Evolutionary conservation across 1,139 yeast species (phyloP).

Genomic region (Saccharomycopsis crataegensis): DNA sequence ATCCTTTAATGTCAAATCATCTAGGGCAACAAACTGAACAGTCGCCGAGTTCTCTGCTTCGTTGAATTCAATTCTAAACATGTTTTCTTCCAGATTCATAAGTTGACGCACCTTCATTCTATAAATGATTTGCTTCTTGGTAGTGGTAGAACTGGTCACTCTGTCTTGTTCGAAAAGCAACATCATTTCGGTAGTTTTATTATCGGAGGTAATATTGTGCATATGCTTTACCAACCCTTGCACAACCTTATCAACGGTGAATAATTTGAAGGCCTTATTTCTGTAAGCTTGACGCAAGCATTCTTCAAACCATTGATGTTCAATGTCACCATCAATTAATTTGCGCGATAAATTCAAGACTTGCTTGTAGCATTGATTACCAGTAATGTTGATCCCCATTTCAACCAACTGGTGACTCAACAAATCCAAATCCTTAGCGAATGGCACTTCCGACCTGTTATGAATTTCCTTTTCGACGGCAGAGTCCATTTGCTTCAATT

Average conservation of each 20-base stretch:
- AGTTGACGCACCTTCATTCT: constrained; percentile 80
- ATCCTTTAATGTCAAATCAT: constrained; percentile 79
- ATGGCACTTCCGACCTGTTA: constrained; percentile 60
- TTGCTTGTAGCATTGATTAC: constrained; percentile 70
- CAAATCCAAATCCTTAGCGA: constrained; percentile 83
- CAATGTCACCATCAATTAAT: constrained; percentile 84
- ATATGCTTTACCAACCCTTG: constrained; percentile 87
- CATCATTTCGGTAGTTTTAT: constrained; percentile 77
- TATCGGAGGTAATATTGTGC: constrained; percentile 48
- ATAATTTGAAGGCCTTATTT: constrained; percentile 85
- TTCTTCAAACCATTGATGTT: constrained; percentile 95
- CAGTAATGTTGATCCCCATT: constrained; percentile 59
- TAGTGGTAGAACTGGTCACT: constrained; percentile 45
- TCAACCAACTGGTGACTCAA: constrained; percentile 78
- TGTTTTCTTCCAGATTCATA: constrained; percentile 59
- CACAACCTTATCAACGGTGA: constrained; percentile 88
- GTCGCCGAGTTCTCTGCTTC: constrained; percentile 46
- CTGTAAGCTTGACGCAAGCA: constrained; percentile 90
- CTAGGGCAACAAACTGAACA: constrained; percentile 79
- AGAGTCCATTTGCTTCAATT: constrained; percentile 61
- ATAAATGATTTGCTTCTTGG: constrained; percentile 83
- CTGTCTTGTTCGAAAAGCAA: constrained; percentile 79
- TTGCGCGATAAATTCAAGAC: constrained; percentile 64
- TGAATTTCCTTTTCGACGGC: constrained; percentile 67
- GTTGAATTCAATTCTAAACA: constrained; percentile 79